Base-by-base conservation (phyloP, 2,329 filamentous ascomycete genomes). In the Ascochyta clinopodiicola region DNA sequence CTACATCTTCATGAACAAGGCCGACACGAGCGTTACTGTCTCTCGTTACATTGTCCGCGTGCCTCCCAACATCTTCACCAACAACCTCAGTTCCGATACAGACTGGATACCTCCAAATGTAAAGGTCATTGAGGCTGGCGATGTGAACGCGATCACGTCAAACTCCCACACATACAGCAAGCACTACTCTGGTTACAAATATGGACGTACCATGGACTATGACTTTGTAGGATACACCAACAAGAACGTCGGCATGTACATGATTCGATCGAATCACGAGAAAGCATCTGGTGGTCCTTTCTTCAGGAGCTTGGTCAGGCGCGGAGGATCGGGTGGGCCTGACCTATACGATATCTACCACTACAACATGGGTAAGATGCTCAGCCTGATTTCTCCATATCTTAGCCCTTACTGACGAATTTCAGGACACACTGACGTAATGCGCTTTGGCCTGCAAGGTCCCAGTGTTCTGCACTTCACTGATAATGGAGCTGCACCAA, bases 341-440 rank as follows among this genome's bases (percentile, higher is more conserved):
- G 77, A 79, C 50, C 63, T 79, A 15, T 79, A 78, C 57, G 77
- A 79, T 22, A 79, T 79, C 51, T 77, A 78, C 43, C 75, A 78
- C 52, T 79, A 79, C 63, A 77, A 74, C 58, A 78, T 78, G 77
- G 76, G 76, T 67, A 50, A 7, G 54, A 29, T 7, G 15, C 31
- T 10, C 29, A 13, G 12, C 10, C 17, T 17, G 15, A 1, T 36
- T 0, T 19, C 10, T 22, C n/a, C 0, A n/a, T 29, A 17, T 38
- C 17, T 3, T 7, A 2, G 6, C 17, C 9, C 17, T 22, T 2
- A 17, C 43, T 40, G 43, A 44, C 31, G 60, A 60, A 17, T 0
- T 2, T 2, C 5, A 67, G 64, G 62, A 0, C 75, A 77, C 56
- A 78, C 75, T 1, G 77, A 79, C 50, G 62, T 71, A 4, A 74